These are phyloP conservation scores for Kokia cookei DNA, from an alignment of 441 rosid genomes.

Conservation along the genomic window DNA sequence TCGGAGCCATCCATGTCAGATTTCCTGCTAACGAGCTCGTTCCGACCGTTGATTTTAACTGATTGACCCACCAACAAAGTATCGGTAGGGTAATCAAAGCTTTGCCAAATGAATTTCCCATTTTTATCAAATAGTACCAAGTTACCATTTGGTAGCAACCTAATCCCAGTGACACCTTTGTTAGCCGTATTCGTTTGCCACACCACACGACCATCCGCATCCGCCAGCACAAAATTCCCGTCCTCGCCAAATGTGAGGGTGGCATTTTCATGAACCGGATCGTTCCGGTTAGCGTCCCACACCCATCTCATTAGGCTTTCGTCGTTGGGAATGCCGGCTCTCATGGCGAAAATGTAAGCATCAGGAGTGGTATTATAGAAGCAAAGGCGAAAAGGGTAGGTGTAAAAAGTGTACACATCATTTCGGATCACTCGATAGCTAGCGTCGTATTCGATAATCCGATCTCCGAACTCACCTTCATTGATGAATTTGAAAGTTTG, in stretches of 20 bases:
- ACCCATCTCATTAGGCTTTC: slow-evolving; percentile 38
- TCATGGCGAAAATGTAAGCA: slow-evolving; percentile 30
- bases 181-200: slow-evolving; percentile 75
- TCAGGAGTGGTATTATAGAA: slow-evolving; percentile 48
- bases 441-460: slow-evolving; percentile 37
- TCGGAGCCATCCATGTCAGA: slow-evolving; percentile 21
- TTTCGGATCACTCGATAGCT: slow-evolving; percentile 22
- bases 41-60: slow-evolving; percentile 17
- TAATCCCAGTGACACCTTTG: slow-evolving; percentile 51
- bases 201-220: slow-evolving; percentile 42
- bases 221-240: slow-evolving; percentile 57
- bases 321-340: slow-evolving; percentile 21
- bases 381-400: slow-evolving; percentile 28
- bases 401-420: not conserved
- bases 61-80: slow-evolving; percentile 38
- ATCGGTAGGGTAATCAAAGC: slow-evolving; percentile 42
- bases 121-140: slow-evolving; percentile 52
- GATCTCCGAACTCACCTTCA: slow-evolving; percentile 30
- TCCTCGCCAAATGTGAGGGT: slow-evolving; percentile 41
- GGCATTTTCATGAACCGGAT: slow-evolving; percentile 53
- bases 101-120: slow-evolving; percentile 46
- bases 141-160: slow-evolving; percentile 54
- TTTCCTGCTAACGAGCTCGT: slow-evolving; percentile 36
- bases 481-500: slow-evolving; percentile 36
- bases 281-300: slow-evolving; percentile 62